Conservation (phyloP, 2,329 filamentous ascomycete species). For the Chalara sp. region DNA sequence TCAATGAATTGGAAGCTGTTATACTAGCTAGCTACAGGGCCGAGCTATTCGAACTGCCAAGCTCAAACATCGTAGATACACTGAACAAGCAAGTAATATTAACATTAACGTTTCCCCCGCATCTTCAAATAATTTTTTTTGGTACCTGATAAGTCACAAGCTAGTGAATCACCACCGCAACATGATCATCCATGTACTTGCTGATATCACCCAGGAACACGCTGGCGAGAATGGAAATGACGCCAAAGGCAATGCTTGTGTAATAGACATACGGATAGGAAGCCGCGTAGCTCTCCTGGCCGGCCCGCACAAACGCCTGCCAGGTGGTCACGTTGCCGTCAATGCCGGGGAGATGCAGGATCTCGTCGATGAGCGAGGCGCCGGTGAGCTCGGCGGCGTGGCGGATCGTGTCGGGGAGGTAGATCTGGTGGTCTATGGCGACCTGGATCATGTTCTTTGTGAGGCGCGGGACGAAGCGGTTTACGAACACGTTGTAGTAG, state of each 20-base stretch:
- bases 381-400: conserved; percentile 47
- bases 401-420: conserved; percentile 34
- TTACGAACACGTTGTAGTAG: conserved; percentile 47
- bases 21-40: too few species aligned
- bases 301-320: conserved; percentile 42
- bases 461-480: conserved; percentile 29
- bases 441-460: conserved; percentile 18
- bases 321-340: conserved; percentile 40
- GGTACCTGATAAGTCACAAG: background rate
- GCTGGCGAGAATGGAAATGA: conserved; percentile 44
- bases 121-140: too few species aligned
- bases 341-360: conserved; percentile 39
- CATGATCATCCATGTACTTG: conserved; percentile 32
- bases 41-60: too few species aligned
- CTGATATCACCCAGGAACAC: conserved; percentile 52
- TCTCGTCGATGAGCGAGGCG: conserved; percentile 41
- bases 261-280: conserved; percentile 10
- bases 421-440: conserved; percentile 15
- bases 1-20: too few species aligned
- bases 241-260: conserved; percentile 53
- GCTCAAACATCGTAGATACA: too few species aligned
- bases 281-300: conserved; percentile 29
- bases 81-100: too few species aligned
- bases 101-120: too few species aligned
- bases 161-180: conserved; percentile 7